Evolutionary conservation across 805 yeast species (phyloP), one percentile per base, ranked within the genome.

Genomic region (Starmerella gropengiesseri): DNA sequence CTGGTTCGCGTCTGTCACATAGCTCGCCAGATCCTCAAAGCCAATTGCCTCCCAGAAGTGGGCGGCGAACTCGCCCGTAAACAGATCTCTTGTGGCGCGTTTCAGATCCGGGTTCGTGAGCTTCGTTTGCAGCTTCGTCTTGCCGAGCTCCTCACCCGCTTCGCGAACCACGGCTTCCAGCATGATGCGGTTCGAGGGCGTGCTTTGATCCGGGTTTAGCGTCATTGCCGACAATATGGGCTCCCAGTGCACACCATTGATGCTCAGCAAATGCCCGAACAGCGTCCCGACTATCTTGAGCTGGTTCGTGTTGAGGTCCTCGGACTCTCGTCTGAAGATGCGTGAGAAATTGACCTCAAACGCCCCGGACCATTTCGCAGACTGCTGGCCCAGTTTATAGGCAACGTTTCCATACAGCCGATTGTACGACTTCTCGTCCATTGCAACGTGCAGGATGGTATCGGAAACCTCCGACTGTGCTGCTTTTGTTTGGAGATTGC

Each of bases 401-500:
- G 81, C 81, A 19, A 85, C 72, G 1, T 77, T 69, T 4, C 95
- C 95, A 58, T 77, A 86, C 56, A 75, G 81, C 58, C 85, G 86
- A 35, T 94, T 79, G 58, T 85, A 89, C 0, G 89, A 77, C 50
- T 81, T 75, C 52, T 84, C 95, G 54, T 87, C 93, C 0, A 85
- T 73, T 59, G 95, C 81, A 46, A 89, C 76, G 58, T 80, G 81
- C 12, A 84, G 65, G 5, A 89, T 62, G 74, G 82, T 81, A 51
- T 81, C 86, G 7, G 74, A 76, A 12, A 84, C 66, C 50, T 73
- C 71, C n/a, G n/a, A n/a, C n/a, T 4, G 60, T 60, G 51, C 77
- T 74, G 34, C 65, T 58, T 22, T 26, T n/a, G 18, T 31, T 20
- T 12, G 52, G 57, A 1, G 64, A 12, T 69, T 63, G 7, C 67